Base-by-base conservation (phyloP, 768 basidiomycete genomes). In the Panaeolus cyanescens region DNA sequence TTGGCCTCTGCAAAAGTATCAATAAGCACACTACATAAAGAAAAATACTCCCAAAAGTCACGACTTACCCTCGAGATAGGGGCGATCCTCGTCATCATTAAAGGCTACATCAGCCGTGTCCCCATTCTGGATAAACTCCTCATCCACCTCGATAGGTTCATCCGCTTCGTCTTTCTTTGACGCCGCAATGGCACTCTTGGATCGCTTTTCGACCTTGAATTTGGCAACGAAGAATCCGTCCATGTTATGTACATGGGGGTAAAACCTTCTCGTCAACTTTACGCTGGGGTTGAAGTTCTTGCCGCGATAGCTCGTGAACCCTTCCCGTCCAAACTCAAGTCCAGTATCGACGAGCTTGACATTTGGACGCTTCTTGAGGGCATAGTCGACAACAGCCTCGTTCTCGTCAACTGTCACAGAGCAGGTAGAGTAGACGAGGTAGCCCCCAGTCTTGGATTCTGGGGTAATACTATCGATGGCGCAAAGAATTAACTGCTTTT, bases 211-310 rank as follows among this genome's bases (percentile, higher is more conserved):
- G n/a, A 99, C 89, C 75, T 92, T 96, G 84, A 99, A 93, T 75
- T 99, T 99, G 61, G 96, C 96, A 59, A 99, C 96, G 74, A 85
- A 99, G 83, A 99, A 99, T 5, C 97, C 97, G 73, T 99, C 97
- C 96, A 99, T 97, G 76, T 99, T 99, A 78, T 98, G 96, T 68
- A 97, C 95, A 75, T 98, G 96, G 15, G 96, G 93, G 72, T 95
- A 96, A 74, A 95, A 96, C 62, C 97, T 80, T 66, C 95, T 80
- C 19, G 97, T 97, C 65, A 96, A 75, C 63, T 79, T 82, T 68
- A 99, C 72, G 64, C 85, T 91, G 32, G 90, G 81, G 72, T 88
- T 82, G 77, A 99, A 99, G 31, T 76, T 84, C 83, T 96, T 99
- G 20, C 96, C 97, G 56, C 94, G 88, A 79, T 89, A 99, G 62